A percentile compares a stretch with the other conserved stretches of the same genome.
Conservation (phyloP, 139 green algal genomes). For the Picocystis salinarum region DNA sequence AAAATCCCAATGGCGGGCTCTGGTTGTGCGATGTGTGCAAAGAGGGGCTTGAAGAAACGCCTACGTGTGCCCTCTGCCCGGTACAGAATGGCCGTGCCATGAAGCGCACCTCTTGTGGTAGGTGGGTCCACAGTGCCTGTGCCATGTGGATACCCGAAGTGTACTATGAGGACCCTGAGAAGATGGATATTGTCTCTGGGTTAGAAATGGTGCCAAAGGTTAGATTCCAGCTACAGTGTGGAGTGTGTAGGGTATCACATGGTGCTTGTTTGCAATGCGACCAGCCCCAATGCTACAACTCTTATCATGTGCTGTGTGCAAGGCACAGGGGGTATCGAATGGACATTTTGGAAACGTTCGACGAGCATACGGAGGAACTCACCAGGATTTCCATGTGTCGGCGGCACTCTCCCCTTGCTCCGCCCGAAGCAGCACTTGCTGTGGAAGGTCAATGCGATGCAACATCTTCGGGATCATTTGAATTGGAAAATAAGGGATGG, state of each 20-base stretch:
- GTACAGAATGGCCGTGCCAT: conserved; percentile 27
- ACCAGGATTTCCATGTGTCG: conserved; percentile 35
- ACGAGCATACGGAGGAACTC: background rate
- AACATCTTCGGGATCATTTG: too few relatives aligned
- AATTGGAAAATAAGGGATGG: too few relatives aligned
- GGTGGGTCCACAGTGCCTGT: conserved; percentile 43
- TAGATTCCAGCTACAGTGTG: conserved; percentile 27
- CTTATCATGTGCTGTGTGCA: conserved; percentile 63
- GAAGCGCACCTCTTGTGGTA: conserved; percentile 27
- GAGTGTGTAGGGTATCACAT: conserved; percentile 42
- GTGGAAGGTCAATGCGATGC: too few relatives aligned
- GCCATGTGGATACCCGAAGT: conserved; percentile 25
- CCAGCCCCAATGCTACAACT: conserved; percentile 14
- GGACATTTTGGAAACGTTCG: conserved; percentile 11
- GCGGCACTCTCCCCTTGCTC: conserved; percentile 15
- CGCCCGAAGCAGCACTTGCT: background rate
- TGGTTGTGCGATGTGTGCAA: conserved; percentile 54
- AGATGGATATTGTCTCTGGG: background rate
- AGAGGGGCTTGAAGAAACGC: conserved; percentile 9
- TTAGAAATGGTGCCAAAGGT: conserved; percentile 10
- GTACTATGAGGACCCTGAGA: background rate
- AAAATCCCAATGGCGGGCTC: conserved; percentile 16
- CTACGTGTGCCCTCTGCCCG: conserved; percentile 43
- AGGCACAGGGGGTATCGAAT: conserved; percentile 19
- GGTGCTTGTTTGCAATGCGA: conserved; percentile 60